Evolutionary conservation across 768 basidiomycete species (phyloP), one percentile per base, ranked within the genome.

Genomic region (Mycena amicta): DNA sequence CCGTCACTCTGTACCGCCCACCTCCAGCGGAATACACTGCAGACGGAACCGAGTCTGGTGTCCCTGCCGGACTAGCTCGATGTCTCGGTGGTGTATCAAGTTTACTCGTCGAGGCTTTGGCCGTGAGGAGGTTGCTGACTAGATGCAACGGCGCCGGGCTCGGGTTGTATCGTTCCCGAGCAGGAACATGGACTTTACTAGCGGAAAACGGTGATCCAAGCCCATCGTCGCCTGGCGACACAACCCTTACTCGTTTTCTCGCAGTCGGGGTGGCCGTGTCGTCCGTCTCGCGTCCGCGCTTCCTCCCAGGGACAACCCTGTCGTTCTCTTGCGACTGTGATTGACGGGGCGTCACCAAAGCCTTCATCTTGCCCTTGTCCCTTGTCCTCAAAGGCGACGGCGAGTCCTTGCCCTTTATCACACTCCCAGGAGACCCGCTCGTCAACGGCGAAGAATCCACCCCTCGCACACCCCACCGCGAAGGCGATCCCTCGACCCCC

Each of bases 401-500:
- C n/a, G n/a, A n/a, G n/a, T n/a, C n/a, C n/a, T n/a, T n/a, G n/a
- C n/a, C n/a, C n/a, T 39, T 45, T 31, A 37, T 50, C 0, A 27
- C 23, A 37, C 56, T 60, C 1, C 55, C 31, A 1, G 60, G 55
- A 16, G 52, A 40, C 15, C 54, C 16, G 15, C 54, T 51, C 20
- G 41, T 33, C 31, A 55, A 55, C 29, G 70, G 67, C 1, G 72
- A 71, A 13, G 69, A 66, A 64, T 39, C 70, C 72, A 73, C 72
- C 73, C 75, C 23, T 59, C n/a, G n/a, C n/a, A n/a, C n/a, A n/a
- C n/a, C n/a, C n/a, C n/a, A n/a, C n/a, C n/a, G n/a, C n/a, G n/a
- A n/a, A n/a, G 56, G 58, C 4, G 18, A 18, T 18, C 33, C 50
- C 27, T 52, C 64, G 49, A 77, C 69, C 2, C 75, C 74, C 3